Evolutionary conservation across 2,329 filamentous ascomycete genomes (phyloP).

Genomic region (Diaporthe eres): DNA sequence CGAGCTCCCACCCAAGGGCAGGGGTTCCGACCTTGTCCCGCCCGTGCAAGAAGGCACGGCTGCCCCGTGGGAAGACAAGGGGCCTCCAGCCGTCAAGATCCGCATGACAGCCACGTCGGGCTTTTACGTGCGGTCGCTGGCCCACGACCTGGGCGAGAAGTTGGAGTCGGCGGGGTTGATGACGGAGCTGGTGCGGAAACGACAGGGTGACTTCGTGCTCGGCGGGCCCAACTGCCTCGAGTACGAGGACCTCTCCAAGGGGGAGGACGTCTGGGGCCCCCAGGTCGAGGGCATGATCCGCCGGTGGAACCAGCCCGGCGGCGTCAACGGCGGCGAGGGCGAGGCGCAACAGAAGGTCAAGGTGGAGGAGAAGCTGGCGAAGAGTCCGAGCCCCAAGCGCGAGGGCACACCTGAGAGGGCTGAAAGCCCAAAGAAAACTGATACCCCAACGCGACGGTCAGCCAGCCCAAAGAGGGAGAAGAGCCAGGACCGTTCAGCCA

Average conservation of each 20-base stretch:
- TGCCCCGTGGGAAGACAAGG: constrained; percentile 71
- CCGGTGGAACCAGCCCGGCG: constrained; percentile 47
- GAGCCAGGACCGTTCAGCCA: background rate
- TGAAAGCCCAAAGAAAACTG: background rate
- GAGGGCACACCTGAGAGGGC: constrained; percentile 28
- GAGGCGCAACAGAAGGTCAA: constrained; percentile 41
- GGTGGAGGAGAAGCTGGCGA: constrained; percentile 36
- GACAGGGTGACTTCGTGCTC: constrained; percentile 85
- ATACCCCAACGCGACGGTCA: background rate
- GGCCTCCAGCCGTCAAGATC: constrained; percentile 83
- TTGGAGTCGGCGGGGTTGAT: constrained; percentile 88
- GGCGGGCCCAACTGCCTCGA: constrained; percentile 80
- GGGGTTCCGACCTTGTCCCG: constrained; percentile 69
- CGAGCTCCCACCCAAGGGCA: constrained; percentile 59
- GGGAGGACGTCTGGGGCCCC: constrained; percentile 86
- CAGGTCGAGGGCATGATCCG: constrained; percentile 73
- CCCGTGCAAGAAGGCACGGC: constrained; percentile 62
- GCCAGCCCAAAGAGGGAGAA: constrained; percentile 14
- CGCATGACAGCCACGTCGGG: constrained; percentile 95
- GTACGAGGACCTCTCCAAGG: constrained; percentile 81
- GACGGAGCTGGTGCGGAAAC: constrained; percentile 84
- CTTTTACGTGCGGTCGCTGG: constrained; percentile 95
- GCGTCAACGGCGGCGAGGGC: constrained; percentile 43
- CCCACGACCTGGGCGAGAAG: constrained; percentile 89
- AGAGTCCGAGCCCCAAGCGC: constrained; percentile 25